Percentiles rank a stretch among this genome's conserved stretches.
Evolutionary conservation across 371 early-diverging fungal species (phyloP).

Genomic region (Mucor irregularis): DNA sequence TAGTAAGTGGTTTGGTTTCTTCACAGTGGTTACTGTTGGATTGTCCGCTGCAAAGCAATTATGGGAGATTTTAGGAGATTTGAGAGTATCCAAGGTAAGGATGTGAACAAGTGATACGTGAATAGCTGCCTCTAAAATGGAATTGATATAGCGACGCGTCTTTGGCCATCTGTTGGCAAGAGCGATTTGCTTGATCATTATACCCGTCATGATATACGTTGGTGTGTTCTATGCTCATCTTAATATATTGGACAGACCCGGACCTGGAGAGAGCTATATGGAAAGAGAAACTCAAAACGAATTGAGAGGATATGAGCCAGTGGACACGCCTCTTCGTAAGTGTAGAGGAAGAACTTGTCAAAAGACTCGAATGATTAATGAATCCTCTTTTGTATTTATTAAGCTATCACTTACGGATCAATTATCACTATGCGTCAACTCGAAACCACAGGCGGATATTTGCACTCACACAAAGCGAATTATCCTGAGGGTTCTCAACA

Average conservation of each 20-base stretch:
- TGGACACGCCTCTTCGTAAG: constrained; percentile 41
- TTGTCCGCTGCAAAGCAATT: constrained; percentile 84
- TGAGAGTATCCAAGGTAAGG: constrained; percentile 56
- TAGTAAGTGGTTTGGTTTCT: constrained; percentile 93
- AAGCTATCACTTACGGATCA: constrained; percentile 81
- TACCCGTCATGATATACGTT: constrained; percentile 85
- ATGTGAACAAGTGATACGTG: too few relatives aligned
- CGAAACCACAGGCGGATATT: constrained; percentile 72
- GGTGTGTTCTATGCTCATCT: constrained; percentile 90
- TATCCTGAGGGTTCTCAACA: constrained; percentile 88
- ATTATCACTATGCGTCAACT: constrained; percentile 75
- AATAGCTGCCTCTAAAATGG: too few relatives aligned
- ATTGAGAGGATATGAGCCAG: constrained; percentile 71
- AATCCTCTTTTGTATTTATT: background rate
- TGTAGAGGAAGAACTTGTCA: background rate
- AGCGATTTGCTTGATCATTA: constrained; percentile 72
- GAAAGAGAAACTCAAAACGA: constrained; percentile 85
- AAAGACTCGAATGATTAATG: background rate
- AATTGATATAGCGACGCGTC: too few relatives aligned
- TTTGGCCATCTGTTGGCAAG: constrained; percentile 75
- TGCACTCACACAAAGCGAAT: constrained; percentile 87
- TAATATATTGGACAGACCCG: constrained; percentile 63
- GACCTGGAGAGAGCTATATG: constrained; percentile 94
- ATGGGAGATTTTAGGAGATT: constrained; percentile 84
- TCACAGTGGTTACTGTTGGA: constrained; percentile 85